Evolutionary conservation across 2,329 filamentous ascomycete species (phyloP), one percentile per base, ranked within the genome.

Genomic region (Alternaria dauci): DNA sequence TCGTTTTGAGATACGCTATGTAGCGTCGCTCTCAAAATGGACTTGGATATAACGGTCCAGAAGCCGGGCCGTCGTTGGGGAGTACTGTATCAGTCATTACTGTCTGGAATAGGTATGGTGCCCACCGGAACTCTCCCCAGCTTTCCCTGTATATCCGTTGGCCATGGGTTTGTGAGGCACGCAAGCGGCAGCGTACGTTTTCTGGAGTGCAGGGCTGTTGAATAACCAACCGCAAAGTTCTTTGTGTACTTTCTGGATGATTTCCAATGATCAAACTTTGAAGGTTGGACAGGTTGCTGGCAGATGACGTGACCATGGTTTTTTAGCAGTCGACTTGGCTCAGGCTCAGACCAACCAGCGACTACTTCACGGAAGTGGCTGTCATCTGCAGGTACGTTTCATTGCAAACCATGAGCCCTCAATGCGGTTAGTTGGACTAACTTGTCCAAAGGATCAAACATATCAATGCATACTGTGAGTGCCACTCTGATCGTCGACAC

Each of bases 51-150:
- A 23, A 44, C 25, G 28, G 30, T 43, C 43, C 42, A 25, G 23
- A 30, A 36, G 16, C 36, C 52, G 34, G 43, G 20, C 14, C 26
- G 32, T 30, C 26, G 36, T 36, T 20, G 16, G 38, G 14, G 34
- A 18, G 16, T 25, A 38, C 34, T 34, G 52, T 32, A 8, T 53
- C 14, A 11, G 38, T 16, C 25, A 20, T 28, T 23, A 32, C 20
- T 14, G 52, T 55, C 61, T 46, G 41, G 12, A 57, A 50, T 30
- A 42, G 53, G 63, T 42, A 52, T 53, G 42, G 51, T 38, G 25
- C 43, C 55, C 55, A 36, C 28, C 58, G 62, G 64, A 58, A 58
- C 2, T 23, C 32, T 51, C 38, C 57, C 52, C 41, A 50, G 54
- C 52, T 25, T 51, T 42, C 43, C 42, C 42, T 53, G 23, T 55